A percentile compares a stretch with the other conserved stretches of the same genome.
These are phyloP conservation scores for Schizochytrium sp. DNA, from an alignment of 108 stramenopile genomes.

Conservation along the genomic window DNA sequence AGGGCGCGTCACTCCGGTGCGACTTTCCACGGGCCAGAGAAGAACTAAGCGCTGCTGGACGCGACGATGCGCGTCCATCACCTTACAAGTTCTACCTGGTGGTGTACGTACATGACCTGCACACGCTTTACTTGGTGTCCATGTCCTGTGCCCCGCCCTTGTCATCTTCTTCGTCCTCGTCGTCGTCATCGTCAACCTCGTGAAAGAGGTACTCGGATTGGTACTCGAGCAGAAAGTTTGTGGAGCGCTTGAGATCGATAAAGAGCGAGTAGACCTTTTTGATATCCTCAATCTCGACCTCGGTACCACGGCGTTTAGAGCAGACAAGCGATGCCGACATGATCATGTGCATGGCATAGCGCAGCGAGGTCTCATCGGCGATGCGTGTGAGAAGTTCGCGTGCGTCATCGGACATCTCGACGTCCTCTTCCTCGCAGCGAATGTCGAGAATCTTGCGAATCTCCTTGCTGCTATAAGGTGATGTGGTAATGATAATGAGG, in stretches of 20 bases:
- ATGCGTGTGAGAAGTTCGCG: constrained; percentile 87
- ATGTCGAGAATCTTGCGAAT: constrained; percentile 68
- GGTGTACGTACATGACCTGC: too few relatives aligned
- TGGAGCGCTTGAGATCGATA: constrained; percentile 92
- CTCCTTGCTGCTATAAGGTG: constrained; percentile 79
- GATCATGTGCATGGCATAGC: constrained; percentile 98
- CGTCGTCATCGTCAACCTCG: constrained; percentile 60
- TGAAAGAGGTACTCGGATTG: constrained; percentile 88
- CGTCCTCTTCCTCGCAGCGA: constrained; percentile 90
- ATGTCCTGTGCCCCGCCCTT: neutral
- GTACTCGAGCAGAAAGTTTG: constrained; percentile 97
- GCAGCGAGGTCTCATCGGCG: constrained; percentile 87
- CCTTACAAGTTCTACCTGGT: too few relatives aligned
- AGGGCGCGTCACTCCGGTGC: too few relatives aligned
- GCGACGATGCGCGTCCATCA: too few relatives aligned
- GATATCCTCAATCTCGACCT: constrained; percentile 76
- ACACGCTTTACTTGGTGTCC: neutral
- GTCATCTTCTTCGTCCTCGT: constrained; percentile 49
- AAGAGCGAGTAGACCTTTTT: constrained; percentile 81
- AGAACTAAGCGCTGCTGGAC: too few relatives aligned
- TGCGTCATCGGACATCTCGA: constrained; percentile 89
- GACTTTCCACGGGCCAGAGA: too few relatives aligned
- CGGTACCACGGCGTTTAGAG: constrained; percentile 70
- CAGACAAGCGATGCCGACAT: constrained; percentile 77
- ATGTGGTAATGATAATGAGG: constrained; percentile 88